These are phyloP conservation scores for Albifimbria verrucaria DNA, from an alignment of 2,329 filamentous ascomycete genomes.

Conservation along the genomic window DNA sequence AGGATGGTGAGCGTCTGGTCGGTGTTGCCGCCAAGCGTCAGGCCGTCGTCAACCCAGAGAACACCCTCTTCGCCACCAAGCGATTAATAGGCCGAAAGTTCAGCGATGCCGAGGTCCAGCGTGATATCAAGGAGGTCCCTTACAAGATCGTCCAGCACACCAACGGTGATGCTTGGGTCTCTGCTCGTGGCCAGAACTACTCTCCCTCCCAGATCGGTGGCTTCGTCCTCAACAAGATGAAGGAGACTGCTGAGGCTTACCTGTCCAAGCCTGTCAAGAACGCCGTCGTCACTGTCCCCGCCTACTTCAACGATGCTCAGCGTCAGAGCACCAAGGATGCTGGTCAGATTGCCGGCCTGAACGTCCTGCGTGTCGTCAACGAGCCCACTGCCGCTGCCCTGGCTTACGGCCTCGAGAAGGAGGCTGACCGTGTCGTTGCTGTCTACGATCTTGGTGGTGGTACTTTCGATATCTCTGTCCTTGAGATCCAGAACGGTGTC, in stretches of 20 bases:
- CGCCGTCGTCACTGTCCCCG: slow-evolving; percentile 92
- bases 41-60: slow-evolving; percentile 97
- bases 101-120: slow-evolving; percentile 88
- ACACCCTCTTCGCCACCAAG: slow-evolving; percentile 98
- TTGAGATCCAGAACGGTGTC: slow-evolving; percentile 96
- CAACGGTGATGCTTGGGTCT: slow-evolving; percentile 95
- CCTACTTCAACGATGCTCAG: slow-evolving; percentile 99
- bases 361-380: slow-evolving; percentile 96
- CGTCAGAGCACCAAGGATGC: slow-evolving; percentile 98
- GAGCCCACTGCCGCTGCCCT: slow-evolving; percentile 95
- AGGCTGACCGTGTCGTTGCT: slow-evolving; percentile 82
- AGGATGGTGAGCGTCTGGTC: slow-evolving; percentile 93
- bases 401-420: slow-evolving; percentile 95
- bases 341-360: slow-evolving; percentile 91
- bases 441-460: slow-evolving; percentile 98
- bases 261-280: slow-evolving; percentile 90
- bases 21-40: slow-evolving; percentile 98
- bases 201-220: slow-evolving; percentile 98
- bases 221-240: slow-evolving; percentile 97
- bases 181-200: slow-evolving; percentile 91
- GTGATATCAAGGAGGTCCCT: slow-evolving; percentile 94
- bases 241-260: slow-evolving; percentile 95
- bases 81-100: slow-evolving; percentile 98
- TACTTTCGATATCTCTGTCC: slow-evolving; percentile 98
- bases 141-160: slow-evolving; percentile 98